Percentiles rank a stretch among this genome's conserved stretches.
These are phyloP conservation scores for Russula dissimulans DNA, from an alignment of 768 basidiomycete genomes.

Conservation along the genomic window DNA sequence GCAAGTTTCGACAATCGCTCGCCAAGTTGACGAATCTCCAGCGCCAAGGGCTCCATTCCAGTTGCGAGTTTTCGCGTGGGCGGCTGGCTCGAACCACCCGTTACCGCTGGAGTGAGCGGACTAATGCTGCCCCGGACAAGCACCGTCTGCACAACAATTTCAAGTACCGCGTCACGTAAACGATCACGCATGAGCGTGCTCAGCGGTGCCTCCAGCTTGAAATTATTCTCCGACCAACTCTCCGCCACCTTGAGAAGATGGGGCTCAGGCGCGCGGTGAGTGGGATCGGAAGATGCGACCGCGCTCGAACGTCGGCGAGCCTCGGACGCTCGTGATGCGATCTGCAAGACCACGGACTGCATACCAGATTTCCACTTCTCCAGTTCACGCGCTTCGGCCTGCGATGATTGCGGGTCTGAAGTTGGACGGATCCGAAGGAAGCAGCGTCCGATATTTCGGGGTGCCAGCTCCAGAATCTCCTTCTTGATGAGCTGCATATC, in stretches of 20 bases:
- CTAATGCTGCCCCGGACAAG: constrained; percentile 36
- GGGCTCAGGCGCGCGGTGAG: constrained; percentile 21
- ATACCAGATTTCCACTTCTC: constrained; percentile 38
- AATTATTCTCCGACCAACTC: constrained; percentile 63
- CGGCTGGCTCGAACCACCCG: constrained; percentile 24
- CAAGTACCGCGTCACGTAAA: constrained; percentile 55
- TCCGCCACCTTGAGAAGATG: constrained; percentile 54
- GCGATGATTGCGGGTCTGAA: constrained; percentile 14
- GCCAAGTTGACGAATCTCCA: constrained; percentile 59
- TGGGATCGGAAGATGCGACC: background rate
- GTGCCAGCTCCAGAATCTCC: constrained; percentile 65
- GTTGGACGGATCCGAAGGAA: constrained; percentile 28
- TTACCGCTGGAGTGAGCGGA: background rate
- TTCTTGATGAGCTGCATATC: constrained; percentile 56
- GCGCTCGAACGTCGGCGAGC: constrained; percentile 21
- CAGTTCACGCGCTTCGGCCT: constrained; percentile 30
- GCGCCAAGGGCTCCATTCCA: constrained; percentile 64
- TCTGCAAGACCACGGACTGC: constrained; percentile 50
- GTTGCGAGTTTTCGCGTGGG: constrained; percentile 12
- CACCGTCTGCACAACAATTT: constrained; percentile 41
- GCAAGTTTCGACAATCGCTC: constrained; percentile 67
- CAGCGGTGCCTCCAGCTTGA: constrained; percentile 51
- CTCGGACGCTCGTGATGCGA: constrained; percentile 59
- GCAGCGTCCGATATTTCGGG: constrained; percentile 51
- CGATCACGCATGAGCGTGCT: constrained; percentile 51